phyloP scores from a whole-genome alignment of 148 eudicot species.

The Talinum fruticosum region DNA sequence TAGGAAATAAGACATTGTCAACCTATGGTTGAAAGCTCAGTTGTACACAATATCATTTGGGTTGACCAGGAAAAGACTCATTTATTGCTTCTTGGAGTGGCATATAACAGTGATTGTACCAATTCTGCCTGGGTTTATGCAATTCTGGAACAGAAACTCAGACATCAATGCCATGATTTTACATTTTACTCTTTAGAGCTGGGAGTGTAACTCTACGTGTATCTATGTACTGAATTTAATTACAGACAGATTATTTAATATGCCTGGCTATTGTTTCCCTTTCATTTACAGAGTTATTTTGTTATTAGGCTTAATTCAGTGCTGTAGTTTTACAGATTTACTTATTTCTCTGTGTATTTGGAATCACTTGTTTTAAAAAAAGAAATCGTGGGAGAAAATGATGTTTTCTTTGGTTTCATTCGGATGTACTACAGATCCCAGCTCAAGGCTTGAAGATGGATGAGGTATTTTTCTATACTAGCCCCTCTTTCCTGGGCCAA shows the following conservation, averaged over 20 bases:
- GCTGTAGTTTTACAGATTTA: neutral
- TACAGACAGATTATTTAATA: neutral
- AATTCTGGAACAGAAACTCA: neutral
- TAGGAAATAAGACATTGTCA: neutral
- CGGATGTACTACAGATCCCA: conserved; percentile 52
- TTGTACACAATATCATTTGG: neutral
- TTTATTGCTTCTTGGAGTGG: conserved; percentile 11
- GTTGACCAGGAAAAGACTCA: conserved; percentile 1
- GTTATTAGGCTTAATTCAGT: neutral
- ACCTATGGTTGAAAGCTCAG: neutral
- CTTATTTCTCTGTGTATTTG: conserved; percentile 1
- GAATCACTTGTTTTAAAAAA: neutral
- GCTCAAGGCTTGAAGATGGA: conserved; percentile 62
- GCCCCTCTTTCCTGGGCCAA: neutral
- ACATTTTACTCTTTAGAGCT: neutral
- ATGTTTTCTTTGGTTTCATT: neutral
- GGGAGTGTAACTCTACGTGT: neutral
- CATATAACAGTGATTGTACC: neutral
- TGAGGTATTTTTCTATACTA: conserved; percentile 48
- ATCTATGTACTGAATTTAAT: neutral
- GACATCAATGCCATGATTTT: neutral
- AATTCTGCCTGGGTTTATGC: neutral
- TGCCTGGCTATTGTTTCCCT: neutral
- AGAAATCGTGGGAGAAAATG: neutral
- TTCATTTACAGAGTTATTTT: neutral